Base-by-base conservation (phyloP, 306 rosid genomes). In the Acacia melanoxylon region DNA sequence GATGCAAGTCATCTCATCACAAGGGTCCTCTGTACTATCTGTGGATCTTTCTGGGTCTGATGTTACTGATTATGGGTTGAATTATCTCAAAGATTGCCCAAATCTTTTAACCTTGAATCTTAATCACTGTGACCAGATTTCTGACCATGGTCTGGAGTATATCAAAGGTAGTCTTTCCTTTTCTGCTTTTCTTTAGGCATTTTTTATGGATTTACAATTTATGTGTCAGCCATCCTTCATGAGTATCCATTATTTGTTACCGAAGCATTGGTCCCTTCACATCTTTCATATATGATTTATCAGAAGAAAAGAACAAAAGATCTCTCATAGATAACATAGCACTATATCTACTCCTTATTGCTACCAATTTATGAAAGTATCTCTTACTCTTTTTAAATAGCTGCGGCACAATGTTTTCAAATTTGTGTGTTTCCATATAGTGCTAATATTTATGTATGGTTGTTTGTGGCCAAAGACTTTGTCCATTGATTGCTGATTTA, bases 1-100 rank as follows among this genome's bases (percentile, higher is more conserved):
- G 95, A 91, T 91, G 88, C 89, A 83, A 72, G 83, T 85, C 33
- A 81, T 91, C 45, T 85, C 95, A 76, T 91, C 93, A 20, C 95
- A 91, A 82, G 93, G 91, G 4, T 63, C 87, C 59, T 91, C 95
- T 16, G 82, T 89, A 76, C 95, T 91, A 76, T 88, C 92, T 68
- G 78, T 91, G 52, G 95, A 91, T 85, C 87, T 91, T 69, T 88
- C 93, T 69, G 87, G 86, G 40, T 91, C 93, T 9, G 92, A 88
- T 78, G 93, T 91, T 74, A 81, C 89, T 29, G 92, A 91, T 83
- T 8, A 68, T 62, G 93, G 95, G 74, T 80, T 91, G 81, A 44
- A 72, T 78, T 78, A 85, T 77, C 91, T 91, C 61, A 85, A 75
- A 85, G 80, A 89, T 80, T 89, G 95, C 87, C 63, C 67, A 74